phyloP scores from a whole-genome alignment of 2,329 filamentous ascomycete genomes.

The Ophiosphaerella herpotricha region DNA sequence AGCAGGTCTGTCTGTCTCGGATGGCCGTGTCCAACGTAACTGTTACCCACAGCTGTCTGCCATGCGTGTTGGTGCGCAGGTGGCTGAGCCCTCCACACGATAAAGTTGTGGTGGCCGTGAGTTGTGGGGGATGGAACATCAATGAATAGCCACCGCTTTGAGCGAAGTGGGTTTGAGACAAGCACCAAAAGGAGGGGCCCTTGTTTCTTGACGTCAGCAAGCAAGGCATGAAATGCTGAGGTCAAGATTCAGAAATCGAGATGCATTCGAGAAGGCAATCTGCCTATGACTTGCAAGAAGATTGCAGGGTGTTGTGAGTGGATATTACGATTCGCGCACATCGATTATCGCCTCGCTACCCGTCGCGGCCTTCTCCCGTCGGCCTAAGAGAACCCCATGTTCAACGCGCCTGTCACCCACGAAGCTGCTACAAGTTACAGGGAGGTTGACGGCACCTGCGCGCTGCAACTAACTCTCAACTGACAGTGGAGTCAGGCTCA shows the following conservation, averaged over 20 bases:
- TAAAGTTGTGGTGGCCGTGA: not conserved
- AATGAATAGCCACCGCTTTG: slow-evolving; percentile 4
- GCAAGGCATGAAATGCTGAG: not conserved
- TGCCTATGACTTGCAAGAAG: not conserved
- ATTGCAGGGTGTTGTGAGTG: slow-evolving; percentile 4
- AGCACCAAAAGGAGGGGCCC: slow-evolving; percentile 9
- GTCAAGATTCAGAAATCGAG: not conserved
- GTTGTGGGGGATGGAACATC: slow-evolving; percentile 1
- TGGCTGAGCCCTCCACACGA: slow-evolving; percentile 2
- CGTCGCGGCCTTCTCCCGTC: not conserved
- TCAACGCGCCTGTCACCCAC: too few species aligned
- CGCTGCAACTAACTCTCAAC: too few species aligned
- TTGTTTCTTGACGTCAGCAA: slow-evolving; percentile 20
- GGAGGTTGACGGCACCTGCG: too few species aligned
- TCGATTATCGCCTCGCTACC: not conserved
- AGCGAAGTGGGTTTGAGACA: not conserved
- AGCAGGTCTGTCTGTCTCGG: not conserved
- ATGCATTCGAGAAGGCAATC: slow-evolving; percentile 6
- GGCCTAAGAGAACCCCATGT: not conserved
- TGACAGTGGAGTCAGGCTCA: too few species aligned
- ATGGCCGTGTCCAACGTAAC: not conserved
- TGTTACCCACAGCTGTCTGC: not conserved
- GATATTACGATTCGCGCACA: slow-evolving; percentile 4
- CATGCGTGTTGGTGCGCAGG: not conserved
- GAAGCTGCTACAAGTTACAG: too few species aligned